Percentiles rank a stretch among this genome's conserved stretches.
phyloP scores from a whole-genome alignment of 129 eudicot genomes.

The Centella asiatica region DNA sequence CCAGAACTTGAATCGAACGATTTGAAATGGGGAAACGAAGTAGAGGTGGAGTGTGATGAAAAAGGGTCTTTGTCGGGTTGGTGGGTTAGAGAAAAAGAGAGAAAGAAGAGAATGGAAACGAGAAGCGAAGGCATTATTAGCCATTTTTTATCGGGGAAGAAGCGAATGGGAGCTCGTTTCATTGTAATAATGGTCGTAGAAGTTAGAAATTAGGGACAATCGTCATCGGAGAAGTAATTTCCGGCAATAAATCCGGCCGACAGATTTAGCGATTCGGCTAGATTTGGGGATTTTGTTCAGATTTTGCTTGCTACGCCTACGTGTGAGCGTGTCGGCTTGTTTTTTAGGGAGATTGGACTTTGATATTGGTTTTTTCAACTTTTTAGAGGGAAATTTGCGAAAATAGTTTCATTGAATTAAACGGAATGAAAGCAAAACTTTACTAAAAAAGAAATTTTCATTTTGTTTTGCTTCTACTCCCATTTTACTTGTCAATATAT shows the following conservation, averaged over 20 bases:
- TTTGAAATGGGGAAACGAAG: not conserved
- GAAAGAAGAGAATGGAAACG: constrained; percentile 33
- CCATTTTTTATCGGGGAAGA: constrained; percentile 32
- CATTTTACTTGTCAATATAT: too few species aligned
- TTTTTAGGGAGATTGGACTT: not conserved
- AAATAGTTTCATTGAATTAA: too few species aligned
- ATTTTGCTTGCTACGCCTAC: not conserved
- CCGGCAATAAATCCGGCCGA: too few species aligned
- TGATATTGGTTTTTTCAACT: too few species aligned
- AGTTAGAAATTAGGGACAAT: not conserved
- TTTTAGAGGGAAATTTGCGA: too few species aligned
- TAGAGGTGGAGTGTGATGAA: not conserved
- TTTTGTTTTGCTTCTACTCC: too few species aligned
- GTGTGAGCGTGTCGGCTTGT: not conserved
- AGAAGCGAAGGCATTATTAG: constrained; percentile 29
- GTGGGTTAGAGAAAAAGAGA: constrained; percentile 7
- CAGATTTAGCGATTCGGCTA: not conserved
- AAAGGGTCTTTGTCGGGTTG: not conserved
- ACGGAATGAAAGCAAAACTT: too few species aligned
- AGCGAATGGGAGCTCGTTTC: constrained; percentile 36
- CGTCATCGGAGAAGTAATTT: not conserved
- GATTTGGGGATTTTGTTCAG: not conserved
- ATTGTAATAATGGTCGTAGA: constrained; percentile 11
- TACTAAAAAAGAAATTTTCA: too few species aligned
- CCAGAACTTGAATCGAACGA: not conserved